Conservation (phyloP, 176 grass and related monocot species). For the Oryza coarctata region DNA sequence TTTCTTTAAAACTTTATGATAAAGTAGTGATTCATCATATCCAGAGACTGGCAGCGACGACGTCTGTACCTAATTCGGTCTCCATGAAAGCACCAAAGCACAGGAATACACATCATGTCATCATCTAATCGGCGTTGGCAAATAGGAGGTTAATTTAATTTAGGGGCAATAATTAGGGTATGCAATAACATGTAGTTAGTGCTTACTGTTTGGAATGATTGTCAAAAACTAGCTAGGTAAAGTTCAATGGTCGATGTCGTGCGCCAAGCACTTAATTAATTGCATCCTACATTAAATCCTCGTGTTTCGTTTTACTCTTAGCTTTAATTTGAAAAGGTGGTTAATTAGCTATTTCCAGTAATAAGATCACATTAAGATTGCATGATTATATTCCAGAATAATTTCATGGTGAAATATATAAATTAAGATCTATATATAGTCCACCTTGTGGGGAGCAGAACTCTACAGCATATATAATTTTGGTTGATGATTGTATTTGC, state of each 20-base stretch:
- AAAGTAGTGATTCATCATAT: constrained; percentile 28
- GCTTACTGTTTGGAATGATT: neutral
- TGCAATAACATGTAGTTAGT: neutral
- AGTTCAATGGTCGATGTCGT: constrained; percentile 23
- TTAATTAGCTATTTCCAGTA: neutral
- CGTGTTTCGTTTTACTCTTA: neutral
- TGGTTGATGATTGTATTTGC: constrained; percentile 34
- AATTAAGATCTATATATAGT: constrained; percentile 6
- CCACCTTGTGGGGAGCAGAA: constrained; percentile 53
- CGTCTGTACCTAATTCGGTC: constrained; percentile 32
- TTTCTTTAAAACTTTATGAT: constrained; percentile 8
- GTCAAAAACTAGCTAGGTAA: constrained; percentile 15
- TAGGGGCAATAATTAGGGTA: neutral
- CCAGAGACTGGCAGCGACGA: neutral
- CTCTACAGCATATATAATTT: neutral
- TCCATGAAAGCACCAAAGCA: constrained; percentile 36
- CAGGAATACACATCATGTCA: neutral
- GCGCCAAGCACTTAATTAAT: constrained; percentile 40
- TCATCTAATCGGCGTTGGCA: neutral
- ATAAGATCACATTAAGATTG: constrained; percentile 19
- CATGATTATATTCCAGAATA: neutral
- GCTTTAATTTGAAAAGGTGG: neutral
- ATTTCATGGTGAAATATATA: neutral
- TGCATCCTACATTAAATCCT: neutral
- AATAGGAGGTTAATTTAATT: neutral